These are phyloP conservation scores for Pseudogymnoascus sp. DNA, from an alignment of 2,329 filamentous ascomycete species.

Conservation along the genomic window DNA sequence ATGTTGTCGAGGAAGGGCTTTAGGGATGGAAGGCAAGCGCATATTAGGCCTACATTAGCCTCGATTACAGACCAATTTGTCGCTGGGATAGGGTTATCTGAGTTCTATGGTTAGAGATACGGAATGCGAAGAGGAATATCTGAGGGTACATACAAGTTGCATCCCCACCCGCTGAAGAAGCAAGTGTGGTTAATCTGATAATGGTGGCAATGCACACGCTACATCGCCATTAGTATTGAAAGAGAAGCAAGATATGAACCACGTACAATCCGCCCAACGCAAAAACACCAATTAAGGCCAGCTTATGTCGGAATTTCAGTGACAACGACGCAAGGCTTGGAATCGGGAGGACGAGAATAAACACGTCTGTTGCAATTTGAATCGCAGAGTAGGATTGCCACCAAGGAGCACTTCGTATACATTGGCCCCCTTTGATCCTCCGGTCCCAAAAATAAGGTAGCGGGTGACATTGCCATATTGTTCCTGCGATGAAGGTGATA, in stretches of 20 bases:
- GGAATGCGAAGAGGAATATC: not conserved
- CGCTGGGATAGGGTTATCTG: conserved; percentile 23
- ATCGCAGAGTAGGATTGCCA: conserved; percentile 35
- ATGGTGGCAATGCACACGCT: conserved; percentile 16
- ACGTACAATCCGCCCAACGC: conserved; percentile 35
- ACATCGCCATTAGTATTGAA: not conserved
- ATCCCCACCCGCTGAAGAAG: not conserved
- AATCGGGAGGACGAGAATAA: conserved; percentile 37
- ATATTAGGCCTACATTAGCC: conserved; percentile 30
- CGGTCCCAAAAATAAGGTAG: conserved; percentile 35
- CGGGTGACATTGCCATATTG: conserved; percentile 35
- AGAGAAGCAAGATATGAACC: not conserved
- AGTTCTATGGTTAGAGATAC: not conserved
- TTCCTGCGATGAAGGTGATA: conserved; percentile 28
- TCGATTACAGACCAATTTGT: conserved; percentile 34
- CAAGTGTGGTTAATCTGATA: conserved; percentile 13
- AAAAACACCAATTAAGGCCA: conserved; percentile 38
- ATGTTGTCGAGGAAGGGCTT: not conserved
- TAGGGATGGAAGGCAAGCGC: conserved; percentile 30
- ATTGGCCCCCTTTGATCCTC: conserved; percentile 33
- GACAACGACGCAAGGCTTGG: conserved; percentile 31
- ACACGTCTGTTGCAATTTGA: conserved; percentile 36
- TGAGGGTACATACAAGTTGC: not conserved
- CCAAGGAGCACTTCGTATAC: conserved; percentile 33
- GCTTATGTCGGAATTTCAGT: conserved; percentile 36